A percentile compares a stretch with the other conserved stretches of the same genome.
Conservation (phyloP, 1,284 basidiomycete species). For the Cryptococcus deneoformans region DNA sequence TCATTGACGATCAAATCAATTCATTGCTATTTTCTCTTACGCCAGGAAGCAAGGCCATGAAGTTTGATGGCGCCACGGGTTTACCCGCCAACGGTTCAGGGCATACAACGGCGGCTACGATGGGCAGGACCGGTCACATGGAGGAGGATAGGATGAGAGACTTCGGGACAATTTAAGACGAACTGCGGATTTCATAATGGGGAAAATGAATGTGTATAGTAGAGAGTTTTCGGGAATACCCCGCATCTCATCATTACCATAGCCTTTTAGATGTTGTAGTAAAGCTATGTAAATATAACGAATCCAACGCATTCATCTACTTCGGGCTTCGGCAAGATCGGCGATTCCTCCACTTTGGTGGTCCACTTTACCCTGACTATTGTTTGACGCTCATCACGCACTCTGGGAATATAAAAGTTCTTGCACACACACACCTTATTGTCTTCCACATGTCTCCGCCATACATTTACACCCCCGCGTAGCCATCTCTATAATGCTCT, state of each 20-base stretch:
- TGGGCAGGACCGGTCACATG: background rate
- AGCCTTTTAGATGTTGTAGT: no score
- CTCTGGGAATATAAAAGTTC: background rate
- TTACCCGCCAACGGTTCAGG: constrained; percentile 4
- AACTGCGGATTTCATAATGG: no score
- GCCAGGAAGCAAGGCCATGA: constrained; percentile 15
- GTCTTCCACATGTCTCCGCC: background rate
- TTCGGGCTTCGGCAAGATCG: no score
- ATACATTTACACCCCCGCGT: background rate
- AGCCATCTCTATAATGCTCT: background rate
- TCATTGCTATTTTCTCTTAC: constrained; percentile 19
- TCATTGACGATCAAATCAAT: constrained; percentile 48
- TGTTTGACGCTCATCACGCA: no score
- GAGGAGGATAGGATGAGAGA: constrained; percentile 9
- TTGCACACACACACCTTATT: no score
- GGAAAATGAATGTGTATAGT: no score
- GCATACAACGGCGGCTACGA: background rate
- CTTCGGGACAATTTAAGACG: constrained; percentile 17
- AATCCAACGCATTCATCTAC: no score
- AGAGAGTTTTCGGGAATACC: no score
- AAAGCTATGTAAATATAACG: no score
- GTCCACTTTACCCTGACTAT: no score
- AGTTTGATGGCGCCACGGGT: constrained; percentile 19
- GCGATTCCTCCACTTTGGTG: no score
- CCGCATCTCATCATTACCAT: background rate